Conservation (phyloP, 169 alveolate genomes). For the Plasmodium malariae region DNA sequence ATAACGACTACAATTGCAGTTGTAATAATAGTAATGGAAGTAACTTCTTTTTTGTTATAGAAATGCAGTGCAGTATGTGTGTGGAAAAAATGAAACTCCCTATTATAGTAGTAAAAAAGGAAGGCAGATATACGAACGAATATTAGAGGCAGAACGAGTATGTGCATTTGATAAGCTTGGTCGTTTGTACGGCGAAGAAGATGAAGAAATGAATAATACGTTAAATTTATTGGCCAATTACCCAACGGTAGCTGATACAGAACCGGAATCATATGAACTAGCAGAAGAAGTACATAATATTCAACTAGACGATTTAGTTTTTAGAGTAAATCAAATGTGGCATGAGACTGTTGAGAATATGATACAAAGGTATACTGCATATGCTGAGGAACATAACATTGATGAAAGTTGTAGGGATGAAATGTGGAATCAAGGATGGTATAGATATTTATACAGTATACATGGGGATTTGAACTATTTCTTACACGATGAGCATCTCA, state of each 20-base stretch:
- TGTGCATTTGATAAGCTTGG: background rate
- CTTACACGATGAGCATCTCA: background rate
- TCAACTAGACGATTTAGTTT: background rate
- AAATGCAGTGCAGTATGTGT: no score
- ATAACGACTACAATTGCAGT: no score
- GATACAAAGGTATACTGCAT: background rate
- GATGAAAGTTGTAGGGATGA: conserved; percentile 12
- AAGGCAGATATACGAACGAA: background rate
- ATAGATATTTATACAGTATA: conserved; percentile 8
- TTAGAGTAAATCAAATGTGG: background rate
- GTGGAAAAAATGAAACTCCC: no score
- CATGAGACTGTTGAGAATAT: conserved; percentile 10
- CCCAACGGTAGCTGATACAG: background rate
- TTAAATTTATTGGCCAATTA: background rate
- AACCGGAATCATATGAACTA: background rate
- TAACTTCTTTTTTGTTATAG: no score
- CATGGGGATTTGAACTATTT: conserved; percentile 8
- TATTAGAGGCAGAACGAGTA: background rate
- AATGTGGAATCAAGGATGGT: conserved; percentile 25
- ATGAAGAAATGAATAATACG: background rate
- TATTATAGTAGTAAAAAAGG: background rate
- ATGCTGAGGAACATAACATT: background rate
- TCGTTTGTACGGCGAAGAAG: background rate
- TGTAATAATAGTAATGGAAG: no score
- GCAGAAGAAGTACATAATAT: background rate